Percentiles rank a stretch among this genome's conserved stretches.
These are phyloP conservation scores for Aspergillus sclerotialis DNA, from an alignment of 2,329 filamentous ascomycete genomes.

Conservation along the genomic window DNA sequence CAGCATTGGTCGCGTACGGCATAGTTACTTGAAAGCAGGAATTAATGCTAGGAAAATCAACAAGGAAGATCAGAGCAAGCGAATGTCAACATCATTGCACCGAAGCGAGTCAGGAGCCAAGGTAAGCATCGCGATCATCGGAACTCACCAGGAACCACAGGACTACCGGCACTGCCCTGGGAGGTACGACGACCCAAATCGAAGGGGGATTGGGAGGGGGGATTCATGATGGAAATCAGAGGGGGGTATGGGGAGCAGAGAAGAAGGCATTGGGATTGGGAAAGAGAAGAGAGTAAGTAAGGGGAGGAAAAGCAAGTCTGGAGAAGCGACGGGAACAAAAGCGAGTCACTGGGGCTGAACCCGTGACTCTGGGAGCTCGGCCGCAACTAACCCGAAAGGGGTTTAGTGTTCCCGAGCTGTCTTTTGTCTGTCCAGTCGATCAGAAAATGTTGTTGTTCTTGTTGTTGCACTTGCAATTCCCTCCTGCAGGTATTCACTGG, in stretches of 20 bases:
- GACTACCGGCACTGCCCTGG: slow-evolving; percentile 29
- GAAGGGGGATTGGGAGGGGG: slow-evolving; percentile 19
- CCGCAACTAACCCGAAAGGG: slow-evolving; percentile 21
- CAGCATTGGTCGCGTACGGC: slow-evolving; percentile 1
- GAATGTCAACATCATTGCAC: not conserved
- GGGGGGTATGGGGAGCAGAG: slow-evolving; percentile 3
- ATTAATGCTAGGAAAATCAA: slow-evolving; percentile 1
- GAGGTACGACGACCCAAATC: slow-evolving; percentile 29
- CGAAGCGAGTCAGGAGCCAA: slow-evolving; percentile 3
- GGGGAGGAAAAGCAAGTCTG: slow-evolving; percentile 3
- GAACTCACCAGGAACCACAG: slow-evolving; percentile 32
- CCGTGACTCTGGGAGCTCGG: slow-evolving; percentile 29
- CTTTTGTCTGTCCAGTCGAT: slow-evolving; percentile 22
- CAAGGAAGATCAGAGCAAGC: not conserved
- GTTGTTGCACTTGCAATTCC: too few relatives aligned
- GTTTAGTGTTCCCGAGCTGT: slow-evolving; percentile 31
- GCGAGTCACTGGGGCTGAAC: slow-evolving; percentile 18
- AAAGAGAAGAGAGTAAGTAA: slow-evolving; percentile 5
- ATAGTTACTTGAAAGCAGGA: slow-evolving; percentile 1
- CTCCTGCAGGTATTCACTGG: too few relatives aligned
- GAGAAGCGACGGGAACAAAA: slow-evolving; percentile 5
- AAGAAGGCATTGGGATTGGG: not conserved
- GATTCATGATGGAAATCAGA: slow-evolving; percentile 2
- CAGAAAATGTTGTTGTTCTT: slow-evolving; percentile 16
- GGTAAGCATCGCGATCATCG: slow-evolving; percentile 9